phyloP scores from a whole-genome alignment of 345 rosid genomes.

The Acer campestre region DNA sequence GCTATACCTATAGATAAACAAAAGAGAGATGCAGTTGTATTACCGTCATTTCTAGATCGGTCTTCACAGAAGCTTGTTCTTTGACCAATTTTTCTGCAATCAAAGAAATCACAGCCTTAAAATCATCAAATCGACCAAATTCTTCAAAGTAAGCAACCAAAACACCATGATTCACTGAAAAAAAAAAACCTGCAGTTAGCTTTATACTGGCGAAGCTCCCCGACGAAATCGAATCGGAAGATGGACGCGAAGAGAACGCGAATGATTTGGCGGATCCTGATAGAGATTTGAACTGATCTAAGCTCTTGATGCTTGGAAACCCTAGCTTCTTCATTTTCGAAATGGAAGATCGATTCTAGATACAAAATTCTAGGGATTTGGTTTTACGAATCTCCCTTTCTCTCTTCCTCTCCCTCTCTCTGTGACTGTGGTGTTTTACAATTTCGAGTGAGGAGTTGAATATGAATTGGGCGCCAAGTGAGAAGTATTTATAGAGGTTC shows the following conservation, averaged over 20 bases:
- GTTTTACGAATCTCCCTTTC: neutral
- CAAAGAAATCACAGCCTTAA: slow-evolving; percentile 27
- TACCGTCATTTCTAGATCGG: slow-evolving; percentile 93
- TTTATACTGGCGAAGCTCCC: slow-evolving; percentile 81
- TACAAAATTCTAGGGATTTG: slow-evolving; percentile 18
- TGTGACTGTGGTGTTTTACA: neutral
- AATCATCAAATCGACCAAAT: slow-evolving; percentile 22
- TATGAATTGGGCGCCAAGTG: slow-evolving; percentile 14
- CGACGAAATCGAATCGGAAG: slow-evolving; percentile 51
- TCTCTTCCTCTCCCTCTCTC: neutral
- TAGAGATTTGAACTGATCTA: slow-evolving; percentile 60
- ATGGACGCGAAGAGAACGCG: slow-evolving; percentile 54
- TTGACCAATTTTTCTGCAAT: slow-evolving; percentile 79
- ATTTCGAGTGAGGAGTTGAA: neutral
- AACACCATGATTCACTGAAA: neutral
- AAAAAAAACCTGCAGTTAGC: slow-evolving; percentile 73
- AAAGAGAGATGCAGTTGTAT: slow-evolving; percentile 9
- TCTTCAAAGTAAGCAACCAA: slow-evolving; percentile 1
- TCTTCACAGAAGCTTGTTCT: slow-evolving; percentile 85
- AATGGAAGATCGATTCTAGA: neutral
- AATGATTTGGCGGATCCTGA: slow-evolving; percentile 52
- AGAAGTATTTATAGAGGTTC: neutral
- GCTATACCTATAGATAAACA: neutral
- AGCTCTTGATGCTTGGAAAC: slow-evolving; percentile 64
- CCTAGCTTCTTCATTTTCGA: slow-evolving; percentile 74